Percentiles rank a stretch among this genome's conserved stretches.
These are phyloP conservation scores for Agaricus bisporus DNA, from an alignment of 768 basidiomycete genomes.

Conservation along the genomic window DNA sequence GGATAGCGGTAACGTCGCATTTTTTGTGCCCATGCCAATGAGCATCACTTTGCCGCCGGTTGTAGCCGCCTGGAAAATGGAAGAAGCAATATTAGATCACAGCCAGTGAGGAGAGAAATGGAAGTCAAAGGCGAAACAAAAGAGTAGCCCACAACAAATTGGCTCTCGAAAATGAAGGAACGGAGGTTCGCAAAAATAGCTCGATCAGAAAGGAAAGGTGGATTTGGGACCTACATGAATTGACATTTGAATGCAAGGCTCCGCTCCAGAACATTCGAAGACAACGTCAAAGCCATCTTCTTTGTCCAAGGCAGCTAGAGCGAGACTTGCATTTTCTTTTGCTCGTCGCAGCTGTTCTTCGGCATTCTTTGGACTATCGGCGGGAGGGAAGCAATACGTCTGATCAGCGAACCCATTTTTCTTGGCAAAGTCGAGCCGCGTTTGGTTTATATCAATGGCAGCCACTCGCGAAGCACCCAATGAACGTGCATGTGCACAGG, in stretches of 20 bases:
- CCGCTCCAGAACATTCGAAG: slow-evolving; percentile 94
- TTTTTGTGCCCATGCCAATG: slow-evolving; percentile 92
- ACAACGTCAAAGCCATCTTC: slow-evolving; percentile 87
- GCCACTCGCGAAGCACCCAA: slow-evolving; percentile 67
- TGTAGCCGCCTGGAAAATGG: slow-evolving; percentile 55
- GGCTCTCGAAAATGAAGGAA: background rate
- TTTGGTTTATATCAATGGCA: slow-evolving; percentile 80
- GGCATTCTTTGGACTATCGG: slow-evolving; percentile 41
- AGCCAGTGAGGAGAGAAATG: background rate
- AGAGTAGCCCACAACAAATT: background rate
- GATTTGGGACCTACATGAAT: slow-evolving; percentile 60
- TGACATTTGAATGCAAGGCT: slow-evolving; percentile 86
- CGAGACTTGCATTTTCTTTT: slow-evolving; percentile 47
- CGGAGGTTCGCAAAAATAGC: background rate
- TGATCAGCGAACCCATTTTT: slow-evolving; percentile 70
- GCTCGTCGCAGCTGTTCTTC: slow-evolving; percentile 56
- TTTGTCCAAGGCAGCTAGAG: slow-evolving; percentile 50
- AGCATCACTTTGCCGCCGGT: slow-evolving; percentile 89
- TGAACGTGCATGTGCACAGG: slow-evolving; percentile 71
- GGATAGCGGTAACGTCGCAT: slow-evolving; percentile 76
- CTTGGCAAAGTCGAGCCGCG: slow-evolving; percentile 74
- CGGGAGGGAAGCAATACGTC: slow-evolving; percentile 48
- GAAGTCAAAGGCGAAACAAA: background rate
- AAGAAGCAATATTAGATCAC: slow-evolving; percentile 6
- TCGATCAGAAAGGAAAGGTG: background rate